phyloP scores from a whole-genome alignment of 2,329 filamentous ascomycete genomes.

The Seiridium cupressi region DNA sequence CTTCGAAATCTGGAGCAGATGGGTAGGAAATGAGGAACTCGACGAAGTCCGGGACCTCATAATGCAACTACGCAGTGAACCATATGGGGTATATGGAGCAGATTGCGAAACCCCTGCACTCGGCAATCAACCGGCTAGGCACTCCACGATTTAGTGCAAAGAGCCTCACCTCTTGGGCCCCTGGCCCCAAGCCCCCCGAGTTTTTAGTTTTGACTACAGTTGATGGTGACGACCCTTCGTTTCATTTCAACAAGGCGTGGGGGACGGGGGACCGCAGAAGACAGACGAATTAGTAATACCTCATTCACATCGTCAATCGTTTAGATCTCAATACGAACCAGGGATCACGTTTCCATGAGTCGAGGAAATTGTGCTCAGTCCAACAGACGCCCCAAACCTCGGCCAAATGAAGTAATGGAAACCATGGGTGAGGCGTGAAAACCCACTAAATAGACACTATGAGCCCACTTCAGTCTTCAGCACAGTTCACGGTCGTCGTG shows the following conservation, averaged over 20 bases:
- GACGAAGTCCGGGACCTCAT: too few relatives aligned
- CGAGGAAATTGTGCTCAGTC: slow-evolving; percentile 6
- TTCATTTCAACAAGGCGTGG: background rate
- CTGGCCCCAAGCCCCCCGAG: background rate
- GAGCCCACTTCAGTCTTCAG: background rate
- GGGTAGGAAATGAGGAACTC: too few relatives aligned
- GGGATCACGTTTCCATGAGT: slow-evolving; percentile 3
- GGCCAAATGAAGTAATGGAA: slow-evolving; percentile 10
- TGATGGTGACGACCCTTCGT: background rate
- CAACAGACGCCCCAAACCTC: slow-evolving; percentile 6
- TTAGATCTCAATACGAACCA: background rate
- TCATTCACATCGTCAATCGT: background rate
- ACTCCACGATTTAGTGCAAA: background rate
- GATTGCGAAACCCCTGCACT: background rate
- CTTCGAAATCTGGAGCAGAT: too few relatives aligned
- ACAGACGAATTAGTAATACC: slow-evolving; percentile 1
- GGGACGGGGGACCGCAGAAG: background rate
- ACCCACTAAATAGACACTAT: slow-evolving; percentile 1
- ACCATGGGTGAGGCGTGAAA: background rate
- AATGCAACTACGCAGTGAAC: background rate
- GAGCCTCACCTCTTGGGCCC: slow-evolving; percentile 1
- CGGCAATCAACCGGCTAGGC: background rate
- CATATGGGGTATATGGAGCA: background rate
- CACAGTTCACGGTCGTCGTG: background rate
- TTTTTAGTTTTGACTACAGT: slow-evolving; percentile 2